phyloP scores from a whole-genome alignment of 192 early-diverging fungal genomes.

The Coemansia sp. region DNA sequence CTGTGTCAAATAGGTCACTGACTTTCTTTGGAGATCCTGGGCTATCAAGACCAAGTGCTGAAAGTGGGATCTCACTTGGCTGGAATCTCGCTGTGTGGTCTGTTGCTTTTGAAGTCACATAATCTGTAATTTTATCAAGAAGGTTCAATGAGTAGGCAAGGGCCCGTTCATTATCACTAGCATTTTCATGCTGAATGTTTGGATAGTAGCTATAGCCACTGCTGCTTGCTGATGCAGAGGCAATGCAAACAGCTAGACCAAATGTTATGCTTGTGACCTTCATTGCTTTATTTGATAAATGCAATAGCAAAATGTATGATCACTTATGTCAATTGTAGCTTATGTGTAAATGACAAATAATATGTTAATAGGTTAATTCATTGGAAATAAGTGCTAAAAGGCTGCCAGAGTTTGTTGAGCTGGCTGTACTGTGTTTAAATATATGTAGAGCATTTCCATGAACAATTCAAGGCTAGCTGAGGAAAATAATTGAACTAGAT shows the following conservation, averaged over 20 bases:
- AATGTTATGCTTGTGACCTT: neutral
- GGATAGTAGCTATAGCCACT: neutral
- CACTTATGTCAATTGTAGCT: too few species aligned
- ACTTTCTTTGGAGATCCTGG: slow-evolving; percentile 13
- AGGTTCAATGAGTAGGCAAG: slow-evolving; percentile 17
- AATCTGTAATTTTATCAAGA: slow-evolving; percentile 13
- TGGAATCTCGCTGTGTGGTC: neutral
- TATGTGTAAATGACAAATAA: too few species aligned
- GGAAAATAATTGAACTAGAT: too few species aligned
- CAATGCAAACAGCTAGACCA: neutral
- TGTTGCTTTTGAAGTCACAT: slow-evolving; percentile 1
- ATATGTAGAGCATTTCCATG: too few species aligned
- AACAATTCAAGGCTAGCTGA: too few species aligned
- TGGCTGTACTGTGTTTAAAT: neutral
- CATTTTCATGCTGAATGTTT: neutral
- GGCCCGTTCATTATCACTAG: slow-evolving; percentile 10
- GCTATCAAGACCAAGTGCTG: slow-evolving; percentile 20
- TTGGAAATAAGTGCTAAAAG: neutral
- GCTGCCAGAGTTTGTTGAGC: neutral
- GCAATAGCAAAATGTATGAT: too few species aligned
- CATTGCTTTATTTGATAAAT: neutral
- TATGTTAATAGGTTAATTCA: too few species aligned
- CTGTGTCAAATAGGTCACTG: slow-evolving; percentile 14
- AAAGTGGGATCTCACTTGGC: slow-evolving; percentile 16
- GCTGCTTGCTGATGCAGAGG: neutral